These are phyloP conservation scores for Neonectria coccinea DNA, from an alignment of 2,329 filamentous ascomycete genomes.

Conservation along the genomic window DNA sequence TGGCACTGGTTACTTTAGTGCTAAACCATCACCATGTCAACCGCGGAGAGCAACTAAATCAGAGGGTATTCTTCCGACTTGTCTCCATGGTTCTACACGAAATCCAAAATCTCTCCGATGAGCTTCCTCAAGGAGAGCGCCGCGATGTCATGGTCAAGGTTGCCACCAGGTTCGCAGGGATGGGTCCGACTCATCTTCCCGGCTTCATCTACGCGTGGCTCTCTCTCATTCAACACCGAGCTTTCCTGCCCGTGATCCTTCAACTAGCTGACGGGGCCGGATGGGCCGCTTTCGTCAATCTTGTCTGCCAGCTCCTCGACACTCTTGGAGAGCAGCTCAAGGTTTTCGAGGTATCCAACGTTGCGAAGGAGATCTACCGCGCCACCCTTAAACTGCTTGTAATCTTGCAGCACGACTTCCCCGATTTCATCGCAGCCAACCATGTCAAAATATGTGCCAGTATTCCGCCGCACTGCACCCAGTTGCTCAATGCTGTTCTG, in stretches of 20 bases:
- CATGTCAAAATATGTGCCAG: constrained; percentile 84
- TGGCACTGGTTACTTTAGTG: constrained; percentile 82
- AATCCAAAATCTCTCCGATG: constrained; percentile 69
- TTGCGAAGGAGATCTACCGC: constrained; percentile 86
- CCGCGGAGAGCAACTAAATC: constrained; percentile 84
- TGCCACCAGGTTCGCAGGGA: constrained; percentile 75
- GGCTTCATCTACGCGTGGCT: constrained; percentile 90
- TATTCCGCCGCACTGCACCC: constrained; percentile 85
- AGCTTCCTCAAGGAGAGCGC: constrained; percentile 70
- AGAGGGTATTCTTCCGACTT: constrained; percentile 90
- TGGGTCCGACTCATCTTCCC: constrained; percentile 83
- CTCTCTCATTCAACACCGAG: constrained; percentile 82
- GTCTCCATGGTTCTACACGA: constrained; percentile 87
- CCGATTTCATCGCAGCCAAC: constrained; percentile 90
- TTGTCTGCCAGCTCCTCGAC: constrained; percentile 77
- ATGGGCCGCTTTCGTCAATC: constrained; percentile 80
- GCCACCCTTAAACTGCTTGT: constrained; percentile 85
- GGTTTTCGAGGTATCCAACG: constrained; percentile 73
- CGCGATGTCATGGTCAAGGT: constrained; percentile 78
- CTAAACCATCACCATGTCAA: constrained; percentile 88
- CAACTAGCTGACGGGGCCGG: constrained; percentile 74
- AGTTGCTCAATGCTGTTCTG: constrained; percentile 89
- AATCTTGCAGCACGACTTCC: constrained; percentile 92
- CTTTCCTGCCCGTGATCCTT: constrained; percentile 84
- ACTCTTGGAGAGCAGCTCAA: constrained; percentile 86